Base-by-base conservation (phyloP, 1,284 basidiomycete genomes). In the Cryptococcus maquisensis region DNA sequence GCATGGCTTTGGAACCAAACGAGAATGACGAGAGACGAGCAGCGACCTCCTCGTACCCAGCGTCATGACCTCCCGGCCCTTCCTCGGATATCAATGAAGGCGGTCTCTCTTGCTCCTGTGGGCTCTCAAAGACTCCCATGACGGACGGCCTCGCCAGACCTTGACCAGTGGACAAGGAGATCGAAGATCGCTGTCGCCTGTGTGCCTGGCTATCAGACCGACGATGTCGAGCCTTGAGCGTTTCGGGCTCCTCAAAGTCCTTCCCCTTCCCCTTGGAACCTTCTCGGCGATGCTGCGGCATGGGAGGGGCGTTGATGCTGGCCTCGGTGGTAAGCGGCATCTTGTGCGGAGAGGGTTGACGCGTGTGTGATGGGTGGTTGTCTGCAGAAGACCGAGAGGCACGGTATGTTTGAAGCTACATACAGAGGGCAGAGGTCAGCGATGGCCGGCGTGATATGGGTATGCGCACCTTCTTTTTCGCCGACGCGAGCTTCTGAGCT, bases 361-460 rank as follows among this genome's bases (percentile, higher is more conserved):
- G 15, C 12, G 52, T 26, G 37, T 49, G 39, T 51, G 56, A 54
- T 18, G 40, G 51, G 15, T 54, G 41, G 58, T 16, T 45, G 40
- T 46, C 28, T 39, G 41, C 50, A 44, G 64, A 62, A 3, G 66
- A 63, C 13, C 67, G 62, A 8, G 65, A 63, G 13, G 70, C 70
- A 21, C 72, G 68, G 50, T 69, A 74, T 32, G 62, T 63, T 45
- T 69, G 66, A 20, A 74, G 62, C 71, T 73, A 59, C 9, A n/a
- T 20, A 21, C 24, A 42, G 3, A 12, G 26, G 42, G 15, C 18
- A 40, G 37, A 43, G 52, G 20, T 39, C 8, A 46, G 20, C 20
- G 44, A 24, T 10, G 26, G 41, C 41, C 39, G 37, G 21, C 20
- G 20, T 23, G 18, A 12, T 5, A 20, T 36, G n/a, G n/a, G 39